Evolutionary conservation across 1,284 basidiomycete genomes (phyloP).

Genomic region (Marasmius tenuissimus): DNA sequence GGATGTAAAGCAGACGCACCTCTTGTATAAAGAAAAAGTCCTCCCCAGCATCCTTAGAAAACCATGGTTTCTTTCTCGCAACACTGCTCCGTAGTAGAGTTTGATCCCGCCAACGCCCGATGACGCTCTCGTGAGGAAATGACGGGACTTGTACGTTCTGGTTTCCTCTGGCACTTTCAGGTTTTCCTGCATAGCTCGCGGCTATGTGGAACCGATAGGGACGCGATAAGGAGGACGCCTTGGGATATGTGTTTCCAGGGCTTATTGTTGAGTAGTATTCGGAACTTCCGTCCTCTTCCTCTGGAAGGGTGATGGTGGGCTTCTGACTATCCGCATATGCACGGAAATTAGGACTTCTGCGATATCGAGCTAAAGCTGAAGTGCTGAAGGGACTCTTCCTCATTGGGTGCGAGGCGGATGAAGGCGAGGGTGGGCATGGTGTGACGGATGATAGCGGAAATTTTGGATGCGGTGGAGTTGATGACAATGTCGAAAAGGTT

Average conservation of each 20-base stretch:
- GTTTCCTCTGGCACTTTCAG: conserved; percentile 40
- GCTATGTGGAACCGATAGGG: conserved; percentile 74
- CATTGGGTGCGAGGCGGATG: not conserved
- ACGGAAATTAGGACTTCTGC: not conserved
- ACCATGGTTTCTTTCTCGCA: conserved; percentile 11
- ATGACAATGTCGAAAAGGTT: not conserved
- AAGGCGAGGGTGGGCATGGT: not conserved
- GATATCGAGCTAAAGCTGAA: not conserved
- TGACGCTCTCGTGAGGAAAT: conserved; percentile 61
- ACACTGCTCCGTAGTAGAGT: conserved; percentile 42
- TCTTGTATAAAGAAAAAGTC: conserved; percentile 81
- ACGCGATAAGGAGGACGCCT: conserved; percentile 23
- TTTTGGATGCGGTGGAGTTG: not conserved
- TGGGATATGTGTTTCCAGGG: not conserved
- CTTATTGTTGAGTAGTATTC: no score
- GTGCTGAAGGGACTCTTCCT: not conserved
- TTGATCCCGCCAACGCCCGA: conserved; percentile 73
- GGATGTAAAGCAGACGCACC: conserved; percentile 40
- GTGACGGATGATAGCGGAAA: not conserved
- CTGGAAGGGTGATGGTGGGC: not conserved
- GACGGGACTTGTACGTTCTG: conserved; percentile 41
- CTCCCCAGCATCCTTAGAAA: conserved; percentile 59
- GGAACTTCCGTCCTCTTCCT: not conserved
- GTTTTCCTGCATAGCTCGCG: conserved; percentile 79
- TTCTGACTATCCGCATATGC: not conserved